Base-by-base conservation (phyloP, 2,329 filamentous ascomycete species). In the Xylaria arbuscula region DNA sequence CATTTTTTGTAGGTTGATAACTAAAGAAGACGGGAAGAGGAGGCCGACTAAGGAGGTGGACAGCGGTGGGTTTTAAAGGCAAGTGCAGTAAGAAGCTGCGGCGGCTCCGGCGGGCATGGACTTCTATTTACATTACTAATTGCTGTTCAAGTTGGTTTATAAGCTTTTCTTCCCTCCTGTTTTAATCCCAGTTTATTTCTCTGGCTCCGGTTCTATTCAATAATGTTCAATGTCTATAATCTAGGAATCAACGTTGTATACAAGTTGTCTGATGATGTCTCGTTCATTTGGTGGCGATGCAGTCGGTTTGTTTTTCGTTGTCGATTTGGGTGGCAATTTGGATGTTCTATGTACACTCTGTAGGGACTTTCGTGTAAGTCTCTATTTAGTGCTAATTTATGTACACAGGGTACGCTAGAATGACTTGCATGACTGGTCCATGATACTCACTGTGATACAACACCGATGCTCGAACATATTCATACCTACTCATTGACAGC, bases 61-160 rank as follows among this genome's bases (percentile, higher is more conserved):
- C 8, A 11, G 42, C n/a, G 22, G 53, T 38, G 64, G 65, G 40
- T 55, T 70, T 70, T 58, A 61, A 61, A 57, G 45, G 19, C n/a
- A n/a, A n/a, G n/a, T n/a, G n/a, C n/a, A n/a, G n/a, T 11, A 56
- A 24, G 13, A 22, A 28, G 45, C 36, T 8, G 62, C 40, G 15
- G 40, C 67, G 61, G 68, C 48, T 59, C 40, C 57, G 47, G 68
- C 68, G 62, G 57, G 51, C 61, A n/a, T 34, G 42, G 55, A n/a
- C 28, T 2, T 19, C 22, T 51, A 10, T 40, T 40, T 42, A 36
- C 50, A 68, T 65, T 61, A 68, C 36, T 64, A 68, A 65, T 68
- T 22, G 55, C 28, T 28, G 28, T n/a, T n/a, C n/a, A n/a, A n/a
- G n/a, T 15, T 22, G 38, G 11, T 2, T 32, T 51, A 42, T 13